phyloP scores from a whole-genome alignment of 2,329 filamentous ascomycete genomes.

The Diplocarpon mali region DNA sequence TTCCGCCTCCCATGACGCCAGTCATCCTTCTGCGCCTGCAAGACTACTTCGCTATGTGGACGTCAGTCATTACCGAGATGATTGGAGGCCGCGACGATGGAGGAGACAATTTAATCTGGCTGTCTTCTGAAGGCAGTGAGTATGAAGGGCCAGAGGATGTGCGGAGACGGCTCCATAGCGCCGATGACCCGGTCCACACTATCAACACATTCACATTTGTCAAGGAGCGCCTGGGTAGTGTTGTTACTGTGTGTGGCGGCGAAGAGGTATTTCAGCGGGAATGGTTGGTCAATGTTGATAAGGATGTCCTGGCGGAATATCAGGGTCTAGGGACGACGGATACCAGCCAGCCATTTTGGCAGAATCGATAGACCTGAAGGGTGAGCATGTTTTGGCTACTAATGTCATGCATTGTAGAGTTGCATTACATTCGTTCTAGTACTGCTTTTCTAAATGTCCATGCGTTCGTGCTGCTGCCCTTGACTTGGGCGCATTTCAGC shows the following conservation, averaged over 20 bases:
- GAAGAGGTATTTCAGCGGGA: slow-evolving; percentile 54
- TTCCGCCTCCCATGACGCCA: slow-evolving; percentile 39
- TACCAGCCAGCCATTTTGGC: slow-evolving; percentile 2
- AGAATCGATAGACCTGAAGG: not conserved
- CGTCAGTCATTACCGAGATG: slow-evolving; percentile 54
- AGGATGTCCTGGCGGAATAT: slow-evolving; percentile 58
- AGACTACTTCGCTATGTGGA: slow-evolving; percentile 68
- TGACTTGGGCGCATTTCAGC: too few relatives aligned
- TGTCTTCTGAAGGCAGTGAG: slow-evolving; percentile 33
- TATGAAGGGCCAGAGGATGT: slow-evolving; percentile 46
- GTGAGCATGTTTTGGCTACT: too few relatives aligned
- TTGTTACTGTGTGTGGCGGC: slow-evolving; percentile 51
- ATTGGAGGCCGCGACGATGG: slow-evolving; percentile 45
- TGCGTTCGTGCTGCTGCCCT: too few relatives aligned
- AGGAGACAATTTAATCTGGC: slow-evolving; percentile 41
- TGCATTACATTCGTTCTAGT: too few relatives aligned
- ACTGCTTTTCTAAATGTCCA: too few relatives aligned
- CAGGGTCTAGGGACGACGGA: slow-evolving; percentile 28
- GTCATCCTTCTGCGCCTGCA: slow-evolving; percentile 54
- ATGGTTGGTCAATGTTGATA: slow-evolving; percentile 66
- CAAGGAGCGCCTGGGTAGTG: slow-evolving; percentile 45
- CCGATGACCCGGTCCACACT: slow-evolving; percentile 56
- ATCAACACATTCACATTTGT: slow-evolving; percentile 56
- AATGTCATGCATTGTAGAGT: too few relatives aligned
- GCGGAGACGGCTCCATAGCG: slow-evolving; percentile 40